A percentile compares a stretch with the other conserved stretches of the same genome.
phyloP scores from a whole-genome alignment of 2,329 filamentous ascomycete species.

The Aspergillus sp. region DNA sequence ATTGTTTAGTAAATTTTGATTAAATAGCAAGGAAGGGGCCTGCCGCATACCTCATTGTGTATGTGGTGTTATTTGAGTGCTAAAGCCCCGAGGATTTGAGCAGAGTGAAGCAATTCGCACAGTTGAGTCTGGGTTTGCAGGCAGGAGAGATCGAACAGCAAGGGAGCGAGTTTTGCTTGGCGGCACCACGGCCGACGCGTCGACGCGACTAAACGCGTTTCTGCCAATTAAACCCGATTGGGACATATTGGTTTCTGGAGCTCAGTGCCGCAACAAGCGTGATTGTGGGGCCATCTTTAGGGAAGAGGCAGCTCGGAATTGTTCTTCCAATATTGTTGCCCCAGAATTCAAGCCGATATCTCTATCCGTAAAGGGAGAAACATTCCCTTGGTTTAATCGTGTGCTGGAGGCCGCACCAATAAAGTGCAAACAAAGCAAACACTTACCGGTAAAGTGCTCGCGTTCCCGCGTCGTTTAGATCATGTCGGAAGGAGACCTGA shows the following conservation, averaged over 20 bases:
- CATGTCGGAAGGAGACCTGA: background rate
- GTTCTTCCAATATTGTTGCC: background rate
- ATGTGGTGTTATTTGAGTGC: slow-evolving; percentile 12
- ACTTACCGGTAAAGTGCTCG: slow-evolving; percentile 16
- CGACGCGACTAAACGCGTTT: slow-evolving; percentile 22
- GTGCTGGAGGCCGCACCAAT: background rate
- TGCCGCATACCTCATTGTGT: slow-evolving; percentile 33
- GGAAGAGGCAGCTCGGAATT: background rate
- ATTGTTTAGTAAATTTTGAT: background rate
- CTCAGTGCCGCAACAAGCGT: background rate
- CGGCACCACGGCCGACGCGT: slow-evolving; percentile 18
- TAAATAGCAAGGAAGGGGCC: background rate
- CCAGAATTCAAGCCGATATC: background rate
- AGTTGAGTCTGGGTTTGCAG: slow-evolving; percentile 14
- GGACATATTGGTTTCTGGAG: slow-evolving; percentile 17
- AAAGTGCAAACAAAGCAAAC: slow-evolving; percentile 32
- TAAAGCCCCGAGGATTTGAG: slow-evolving; percentile 5
- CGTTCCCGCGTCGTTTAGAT: slow-evolving; percentile 11
- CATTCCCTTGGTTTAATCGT: background rate
- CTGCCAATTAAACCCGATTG: slow-evolving; percentile 36
- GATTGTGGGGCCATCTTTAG: background rate
- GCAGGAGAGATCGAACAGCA: slow-evolving; percentile 15
- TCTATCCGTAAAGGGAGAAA: background rate
- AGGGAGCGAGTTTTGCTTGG: slow-evolving; percentile 22
- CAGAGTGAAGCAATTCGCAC: slow-evolving; percentile 9